These are phyloP conservation scores for Axilococcus clingmanii DNA, from an alignment of 139 green algal genomes.

Conservation along the genomic window DNA sequence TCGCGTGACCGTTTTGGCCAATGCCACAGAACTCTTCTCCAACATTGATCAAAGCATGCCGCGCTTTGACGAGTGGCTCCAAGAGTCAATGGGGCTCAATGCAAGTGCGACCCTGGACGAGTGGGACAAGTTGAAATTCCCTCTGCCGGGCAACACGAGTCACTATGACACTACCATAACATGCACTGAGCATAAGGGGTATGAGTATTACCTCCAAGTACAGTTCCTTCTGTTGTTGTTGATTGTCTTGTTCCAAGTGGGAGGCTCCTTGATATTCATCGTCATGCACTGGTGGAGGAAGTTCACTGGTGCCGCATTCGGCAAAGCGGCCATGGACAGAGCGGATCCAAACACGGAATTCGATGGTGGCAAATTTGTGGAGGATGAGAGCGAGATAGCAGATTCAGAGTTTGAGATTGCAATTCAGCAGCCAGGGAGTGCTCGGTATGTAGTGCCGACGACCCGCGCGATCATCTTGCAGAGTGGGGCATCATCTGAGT, in stretches of 20 bases:
- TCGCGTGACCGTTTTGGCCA: slow-evolving; percentile 10
- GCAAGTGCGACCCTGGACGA: slow-evolving; percentile 9
- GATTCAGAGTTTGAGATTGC: slow-evolving; percentile 5
- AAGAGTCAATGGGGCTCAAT: slow-evolving; percentile 30
- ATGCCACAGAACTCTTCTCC: slow-evolving; percentile 15
- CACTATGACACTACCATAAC: slow-evolving; percentile 10
- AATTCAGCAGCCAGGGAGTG: slow-evolving; percentile 5
- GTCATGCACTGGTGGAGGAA: slow-evolving; percentile 7
- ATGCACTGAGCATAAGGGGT: slow-evolving; percentile 11
- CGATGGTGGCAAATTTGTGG: slow-evolving; percentile 6
- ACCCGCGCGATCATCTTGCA: no score
- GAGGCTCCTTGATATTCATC: slow-evolving; percentile 9
- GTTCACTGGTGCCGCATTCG: slow-evolving; percentile 10
- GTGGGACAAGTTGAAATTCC: slow-evolving; percentile 6
- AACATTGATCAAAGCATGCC: slow-evolving; percentile 11
- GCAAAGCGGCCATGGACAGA: slow-evolving; percentile 1
- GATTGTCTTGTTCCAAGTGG: slow-evolving; percentile 10
- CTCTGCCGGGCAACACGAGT: slow-evolving; percentile 9
- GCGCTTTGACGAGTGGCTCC: slow-evolving; percentile 6
- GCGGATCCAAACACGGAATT: not conserved
- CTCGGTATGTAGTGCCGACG: no score
- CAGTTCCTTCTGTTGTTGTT: slow-evolving; percentile 11
- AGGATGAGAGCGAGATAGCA: slow-evolving; percentile 7
- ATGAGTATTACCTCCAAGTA: slow-evolving; percentile 14
- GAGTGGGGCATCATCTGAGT: no score